Evolutionary conservation across 163 green algal species (phyloP).

Genomic region (Picocystis sp.): DNA sequence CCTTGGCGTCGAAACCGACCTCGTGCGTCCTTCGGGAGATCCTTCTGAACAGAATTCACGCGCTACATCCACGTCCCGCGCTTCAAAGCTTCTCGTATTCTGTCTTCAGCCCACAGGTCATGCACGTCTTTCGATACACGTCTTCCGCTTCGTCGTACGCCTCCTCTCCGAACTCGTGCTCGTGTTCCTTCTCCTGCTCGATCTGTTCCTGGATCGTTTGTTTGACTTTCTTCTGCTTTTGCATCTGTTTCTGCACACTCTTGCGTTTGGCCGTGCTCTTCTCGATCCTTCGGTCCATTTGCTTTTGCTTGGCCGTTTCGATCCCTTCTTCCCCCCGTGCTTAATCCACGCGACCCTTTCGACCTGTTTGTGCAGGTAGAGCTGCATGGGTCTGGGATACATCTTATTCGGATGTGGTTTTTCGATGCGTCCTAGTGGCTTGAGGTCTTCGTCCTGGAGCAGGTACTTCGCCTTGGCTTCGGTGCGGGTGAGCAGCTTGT

Average conservation of each 20-base stretch:
- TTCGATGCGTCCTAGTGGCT: not conserved
- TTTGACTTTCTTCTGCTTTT: slow-evolving; percentile 2
- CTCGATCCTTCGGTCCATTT: not conserved
- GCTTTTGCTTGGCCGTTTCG: not conserved
- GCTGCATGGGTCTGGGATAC: not conserved
- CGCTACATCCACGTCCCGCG: no score
- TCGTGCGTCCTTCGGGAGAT: no score
- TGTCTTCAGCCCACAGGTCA: no score
- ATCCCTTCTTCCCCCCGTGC: not conserved
- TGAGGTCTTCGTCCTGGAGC: not conserved
- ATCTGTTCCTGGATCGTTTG: not conserved
- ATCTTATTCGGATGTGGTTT: not conserved
- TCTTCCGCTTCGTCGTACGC: no score
- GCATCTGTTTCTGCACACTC: not conserved
- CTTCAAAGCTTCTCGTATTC: no score
- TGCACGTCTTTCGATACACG: no score
- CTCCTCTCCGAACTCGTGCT: no score
- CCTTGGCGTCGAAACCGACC: no score
- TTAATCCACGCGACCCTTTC: not conserved
- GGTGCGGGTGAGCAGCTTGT: not conserved
- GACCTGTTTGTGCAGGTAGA: not conserved
- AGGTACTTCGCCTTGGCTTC: slow-evolving; percentile 1
- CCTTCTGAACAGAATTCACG: no score
- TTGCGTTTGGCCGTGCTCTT: not conserved
- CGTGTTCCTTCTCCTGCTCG: no score